phyloP scores from a whole-genome alignment of 306 rosid genomes.

The Casuarina cunninghamiana region DNA sequence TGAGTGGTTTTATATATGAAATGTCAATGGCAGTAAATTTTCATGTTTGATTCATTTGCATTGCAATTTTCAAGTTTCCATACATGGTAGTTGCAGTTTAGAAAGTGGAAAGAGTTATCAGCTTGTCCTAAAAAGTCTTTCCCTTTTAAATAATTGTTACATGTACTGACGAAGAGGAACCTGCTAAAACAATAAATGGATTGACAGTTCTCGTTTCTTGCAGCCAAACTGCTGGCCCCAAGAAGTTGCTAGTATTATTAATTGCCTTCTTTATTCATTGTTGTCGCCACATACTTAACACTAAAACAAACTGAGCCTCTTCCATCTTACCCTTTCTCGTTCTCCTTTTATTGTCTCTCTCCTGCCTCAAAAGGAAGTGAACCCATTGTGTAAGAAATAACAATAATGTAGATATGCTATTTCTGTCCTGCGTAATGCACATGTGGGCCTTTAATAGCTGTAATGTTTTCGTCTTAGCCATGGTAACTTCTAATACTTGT shows the following conservation, averaged over 20 bases:
- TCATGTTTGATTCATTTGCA: neutral
- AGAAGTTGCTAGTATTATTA: neutral
- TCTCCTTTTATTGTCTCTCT: neutral
- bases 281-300: neutral
- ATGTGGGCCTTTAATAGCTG: neutral
- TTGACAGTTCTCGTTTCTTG: neutral
- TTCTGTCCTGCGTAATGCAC: neutral
- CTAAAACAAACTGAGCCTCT: neutral
- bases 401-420: neutral
- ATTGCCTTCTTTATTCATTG: neutral
- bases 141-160: neutral
- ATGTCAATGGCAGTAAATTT: neutral
- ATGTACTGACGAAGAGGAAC: neutral
- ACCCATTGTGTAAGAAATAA: neutral
- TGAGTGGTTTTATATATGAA: neutral
- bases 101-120: neutral
- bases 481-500: neutral
- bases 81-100: neutral
- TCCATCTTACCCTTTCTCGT: neutral
- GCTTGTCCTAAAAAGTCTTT: conserved; percentile 1
- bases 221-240: neutral
- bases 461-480: too few relatives aligned
- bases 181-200: neutral
- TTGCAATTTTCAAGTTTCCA: neutral
- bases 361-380: neutral